These are phyloP conservation scores for Volvariella surrecta DNA, from an alignment of 1,284 basidiomycete genomes.

Conservation along the genomic window DNA sequence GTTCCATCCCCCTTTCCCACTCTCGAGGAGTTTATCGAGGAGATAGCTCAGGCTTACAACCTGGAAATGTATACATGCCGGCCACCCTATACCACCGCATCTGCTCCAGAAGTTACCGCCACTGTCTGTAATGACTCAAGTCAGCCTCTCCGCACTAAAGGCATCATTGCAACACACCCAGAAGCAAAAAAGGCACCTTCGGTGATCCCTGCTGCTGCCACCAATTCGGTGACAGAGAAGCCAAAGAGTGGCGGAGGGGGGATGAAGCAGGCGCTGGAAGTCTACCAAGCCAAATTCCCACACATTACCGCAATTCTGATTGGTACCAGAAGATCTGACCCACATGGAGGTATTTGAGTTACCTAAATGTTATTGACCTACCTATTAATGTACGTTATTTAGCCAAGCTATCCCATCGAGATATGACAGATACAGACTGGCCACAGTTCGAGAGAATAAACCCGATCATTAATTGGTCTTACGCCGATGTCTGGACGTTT, in stretches of 20 bases:
- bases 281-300: constrained; percentile 63
- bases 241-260: constrained; percentile 52
- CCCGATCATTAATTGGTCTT: constrained; percentile 94
- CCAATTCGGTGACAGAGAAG: constrained; percentile 13
- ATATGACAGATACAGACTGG: constrained; percentile 85
- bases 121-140: background rate
- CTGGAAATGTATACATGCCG: constrained; percentile 69
- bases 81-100: constrained; percentile 30
- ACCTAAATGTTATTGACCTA: constrained; percentile 1
- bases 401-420: constrained; percentile 65
- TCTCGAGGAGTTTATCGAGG: constrained; percentile 80
- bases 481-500: constrained; percentile 87
- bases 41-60: constrained; percentile 59
- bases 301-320: constrained; percentile 78
- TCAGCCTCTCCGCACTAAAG: too few species aligned
- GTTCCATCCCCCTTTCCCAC: constrained; percentile 81
- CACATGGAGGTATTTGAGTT: constrained; percentile 69
- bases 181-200: too few species aligned
- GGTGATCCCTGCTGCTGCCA: too few species aligned
- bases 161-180: too few species aligned
- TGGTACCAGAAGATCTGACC: constrained; percentile 84
- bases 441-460: constrained; percentile 88
- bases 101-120: constrained; percentile 21
- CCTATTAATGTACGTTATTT: background rate
- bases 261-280: constrained; percentile 77